phyloP scores from a whole-genome alignment of 768 basidiomycete genomes.

The Lactarius indigo region DNA sequence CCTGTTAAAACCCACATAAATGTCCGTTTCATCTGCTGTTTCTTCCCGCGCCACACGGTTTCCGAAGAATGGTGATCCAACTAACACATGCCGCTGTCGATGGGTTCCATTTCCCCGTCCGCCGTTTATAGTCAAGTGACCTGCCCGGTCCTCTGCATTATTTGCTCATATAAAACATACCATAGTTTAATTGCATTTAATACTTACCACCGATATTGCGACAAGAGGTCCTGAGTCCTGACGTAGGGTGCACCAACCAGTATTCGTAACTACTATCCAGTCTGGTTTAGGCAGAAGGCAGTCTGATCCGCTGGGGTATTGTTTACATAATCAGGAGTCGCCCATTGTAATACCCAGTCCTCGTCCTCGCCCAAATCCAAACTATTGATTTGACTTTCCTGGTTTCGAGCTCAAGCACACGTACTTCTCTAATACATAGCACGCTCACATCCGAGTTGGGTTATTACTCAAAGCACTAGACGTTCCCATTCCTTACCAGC shows the following conservation, averaged over 20 bases:
- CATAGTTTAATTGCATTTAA: background rate
- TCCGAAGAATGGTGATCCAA: background rate
- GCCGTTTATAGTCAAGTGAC: background rate
- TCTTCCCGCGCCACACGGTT: background rate
- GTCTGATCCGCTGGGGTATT: background rate
- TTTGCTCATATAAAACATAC: background rate
- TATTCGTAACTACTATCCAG: background rate
- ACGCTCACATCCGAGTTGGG: too few relatives aligned
- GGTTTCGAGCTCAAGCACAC: background rate
- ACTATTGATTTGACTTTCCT: too few relatives aligned
- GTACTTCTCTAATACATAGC: too few relatives aligned
- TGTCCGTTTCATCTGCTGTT: background rate
- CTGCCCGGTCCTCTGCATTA: background rate
- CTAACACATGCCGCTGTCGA: background rate
- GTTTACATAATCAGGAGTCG: background rate
- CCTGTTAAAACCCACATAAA: background rate
- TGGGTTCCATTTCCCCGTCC: background rate
- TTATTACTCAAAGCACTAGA: background rate
- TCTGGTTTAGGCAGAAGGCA: background rate
- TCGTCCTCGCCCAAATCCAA: too few relatives aligned
- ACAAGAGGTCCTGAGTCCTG: background rate
- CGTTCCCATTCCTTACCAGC: too few relatives aligned
- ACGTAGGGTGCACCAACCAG: background rate
- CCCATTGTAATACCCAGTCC: too few relatives aligned
- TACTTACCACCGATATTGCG: background rate